These are phyloP conservation scores for Physcomitrium patens DNA, from an alignment of 225 moss, liverwort and hornwort genomes.

Conservation along the genomic window DNA sequence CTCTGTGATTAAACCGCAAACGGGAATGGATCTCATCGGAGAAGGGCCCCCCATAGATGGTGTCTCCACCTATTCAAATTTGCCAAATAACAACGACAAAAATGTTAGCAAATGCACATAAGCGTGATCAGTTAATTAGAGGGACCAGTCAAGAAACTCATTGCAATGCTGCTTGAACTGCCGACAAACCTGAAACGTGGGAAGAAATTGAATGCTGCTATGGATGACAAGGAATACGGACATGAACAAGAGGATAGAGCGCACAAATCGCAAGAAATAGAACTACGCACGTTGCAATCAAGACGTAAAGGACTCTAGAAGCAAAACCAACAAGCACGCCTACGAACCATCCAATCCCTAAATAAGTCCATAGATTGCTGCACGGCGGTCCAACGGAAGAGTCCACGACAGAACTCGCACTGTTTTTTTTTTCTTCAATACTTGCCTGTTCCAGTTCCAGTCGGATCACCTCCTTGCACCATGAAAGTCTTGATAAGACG, in stretches of 20 bases:
- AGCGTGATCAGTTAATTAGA: not conserved
- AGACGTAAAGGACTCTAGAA: not conserved
- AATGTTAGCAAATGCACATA: not conserved
- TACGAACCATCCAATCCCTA: not conserved
- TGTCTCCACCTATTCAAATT: conserved; percentile 77
- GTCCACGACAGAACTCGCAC: not conserved
- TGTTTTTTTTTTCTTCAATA: not conserved
- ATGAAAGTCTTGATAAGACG: conserved; percentile 96
- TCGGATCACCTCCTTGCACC: conserved; percentile 99
- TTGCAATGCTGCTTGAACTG: not conserved
- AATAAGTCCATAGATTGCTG: conserved; percentile 1
- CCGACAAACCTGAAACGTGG: not conserved
- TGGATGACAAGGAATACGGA: not conserved
- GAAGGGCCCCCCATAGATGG: conserved; percentile 91
- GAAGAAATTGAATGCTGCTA: not conserved
- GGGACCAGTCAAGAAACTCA: not conserved
- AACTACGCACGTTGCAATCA: not conserved
- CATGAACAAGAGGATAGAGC: not conserved
- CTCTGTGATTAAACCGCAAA: conserved; percentile 91
- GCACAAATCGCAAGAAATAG: not conserved
- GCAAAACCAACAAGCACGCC: not conserved
- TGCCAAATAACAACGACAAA: not conserved
- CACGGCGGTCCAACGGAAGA: not conserved
- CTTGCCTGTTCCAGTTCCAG: conserved; percentile 85
- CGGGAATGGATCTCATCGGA: conserved; percentile 91